Evolutionary conservation across 441 rosid species (phyloP).

Genomic region (Pelargonium citronellum): DNA sequence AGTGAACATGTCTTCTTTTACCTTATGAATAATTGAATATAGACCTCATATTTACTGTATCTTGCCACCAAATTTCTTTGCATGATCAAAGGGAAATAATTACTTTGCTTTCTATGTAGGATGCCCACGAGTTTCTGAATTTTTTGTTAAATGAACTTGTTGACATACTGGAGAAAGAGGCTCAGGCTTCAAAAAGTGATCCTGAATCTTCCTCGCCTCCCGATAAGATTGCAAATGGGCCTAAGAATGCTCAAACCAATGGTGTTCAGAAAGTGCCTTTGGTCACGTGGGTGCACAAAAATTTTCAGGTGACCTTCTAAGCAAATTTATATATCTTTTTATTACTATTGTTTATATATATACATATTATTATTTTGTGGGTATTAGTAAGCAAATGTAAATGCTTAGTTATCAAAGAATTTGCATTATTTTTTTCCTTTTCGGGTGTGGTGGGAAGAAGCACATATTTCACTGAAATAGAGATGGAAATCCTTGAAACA

Average conservation of each 20-base stretch:
- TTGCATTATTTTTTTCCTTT: background rate
- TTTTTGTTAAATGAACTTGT: slow-evolving; percentile 90
- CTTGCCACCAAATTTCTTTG: too few species aligned
- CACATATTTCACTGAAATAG: background rate
- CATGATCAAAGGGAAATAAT: too few species aligned
- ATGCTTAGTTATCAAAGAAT: background rate
- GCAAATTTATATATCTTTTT: background rate
- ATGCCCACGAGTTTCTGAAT: slow-evolving; percentile 92
- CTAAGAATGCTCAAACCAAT: slow-evolving; percentile 46
- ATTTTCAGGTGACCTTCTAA: slow-evolving; percentile 63
- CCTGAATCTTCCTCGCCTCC: slow-evolving; percentile 62
- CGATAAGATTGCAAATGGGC: slow-evolving; percentile 70
- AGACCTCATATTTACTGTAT: background rate
- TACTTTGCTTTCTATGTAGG: slow-evolving; percentile 35
- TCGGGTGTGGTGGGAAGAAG: background rate
- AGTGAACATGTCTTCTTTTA: background rate
- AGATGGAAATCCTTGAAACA: background rate
- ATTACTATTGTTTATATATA: background rate
- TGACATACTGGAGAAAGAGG: slow-evolving; percentile 87
- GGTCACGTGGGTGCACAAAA: slow-evolving; percentile 91
- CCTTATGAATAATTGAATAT: background rate
- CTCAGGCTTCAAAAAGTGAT: slow-evolving; percentile 61
- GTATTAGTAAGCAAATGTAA: background rate
- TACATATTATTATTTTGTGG: background rate
- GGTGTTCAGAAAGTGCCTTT: slow-evolving; percentile 71